These are phyloP conservation scores for Oidiodendron maius DNA, from an alignment of 495 filamentous ascomycete species.

Conservation along the genomic window DNA sequence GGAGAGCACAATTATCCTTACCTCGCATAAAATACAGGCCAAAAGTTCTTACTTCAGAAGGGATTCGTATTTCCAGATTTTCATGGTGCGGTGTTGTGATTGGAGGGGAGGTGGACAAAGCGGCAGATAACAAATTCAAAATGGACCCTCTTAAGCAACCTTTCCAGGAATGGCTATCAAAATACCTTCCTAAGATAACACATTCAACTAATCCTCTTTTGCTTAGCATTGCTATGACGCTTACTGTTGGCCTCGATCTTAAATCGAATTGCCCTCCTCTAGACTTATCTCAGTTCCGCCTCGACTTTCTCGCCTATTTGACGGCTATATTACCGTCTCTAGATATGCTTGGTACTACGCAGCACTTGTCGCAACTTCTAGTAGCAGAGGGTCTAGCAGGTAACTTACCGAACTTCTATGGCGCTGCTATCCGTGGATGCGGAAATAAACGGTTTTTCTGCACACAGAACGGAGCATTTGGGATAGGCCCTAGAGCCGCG, in stretches of 20 bases:
- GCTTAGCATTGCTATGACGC: slow-evolving; percentile 8
- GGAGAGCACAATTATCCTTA: slow-evolving; percentile 6
- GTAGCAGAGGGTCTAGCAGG: not conserved
- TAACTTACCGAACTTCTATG: not conserved
- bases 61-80: slow-evolving; percentile 8
- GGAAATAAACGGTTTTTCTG: slow-evolving; percentile 8
- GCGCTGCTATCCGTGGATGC: slow-evolving; percentile 3
- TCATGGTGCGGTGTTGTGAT: slow-evolving; percentile 11
- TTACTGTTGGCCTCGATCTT: slow-evolving; percentile 8
- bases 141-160: slow-evolving; percentile 4
- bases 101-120: not conserved
- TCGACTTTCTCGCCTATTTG: slow-evolving; percentile 8
- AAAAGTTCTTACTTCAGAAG: slow-evolving; percentile 4
- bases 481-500: slow-evolving; percentile 4
- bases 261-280: slow-evolving; percentile 8
- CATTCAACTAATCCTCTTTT: slow-evolving; percentile 7
- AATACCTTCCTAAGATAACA: slow-evolving; percentile 9
- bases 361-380: slow-evolving; percentile 1
- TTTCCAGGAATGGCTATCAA: slow-evolving; percentile 8
- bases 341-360: slow-evolving; percentile 4
- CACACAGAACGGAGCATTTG: slow-evolving; percentile 8
- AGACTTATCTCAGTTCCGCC: slow-evolving; percentile 6
- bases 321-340: slow-evolving; percentile 1
- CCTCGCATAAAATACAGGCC: slow-evolving; percentile 6
- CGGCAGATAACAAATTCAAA: not conserved